These are phyloP conservation scores for Eremochloa ophiuroides DNA, from an alignment of 176 grass and related monocot genomes.

Conservation along the genomic window DNA sequence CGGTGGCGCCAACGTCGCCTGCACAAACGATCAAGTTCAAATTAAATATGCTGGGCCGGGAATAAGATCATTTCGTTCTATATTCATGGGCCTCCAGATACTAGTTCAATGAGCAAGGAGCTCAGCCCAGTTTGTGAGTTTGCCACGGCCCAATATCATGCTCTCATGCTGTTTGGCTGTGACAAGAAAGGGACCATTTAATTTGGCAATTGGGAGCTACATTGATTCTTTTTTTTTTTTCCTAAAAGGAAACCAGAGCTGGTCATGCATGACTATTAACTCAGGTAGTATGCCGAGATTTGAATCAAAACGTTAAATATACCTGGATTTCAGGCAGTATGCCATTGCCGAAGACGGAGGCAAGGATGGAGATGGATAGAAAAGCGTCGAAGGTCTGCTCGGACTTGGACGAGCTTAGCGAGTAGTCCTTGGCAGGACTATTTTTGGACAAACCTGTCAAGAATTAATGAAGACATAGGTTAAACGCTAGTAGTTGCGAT, in stretches of 20 bases:
- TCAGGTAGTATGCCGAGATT: neutral
- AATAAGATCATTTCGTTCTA: no score
- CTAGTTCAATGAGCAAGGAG: neutral
- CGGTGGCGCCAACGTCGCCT: conserved; percentile 94
- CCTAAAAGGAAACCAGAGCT: neutral
- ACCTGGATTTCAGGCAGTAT: conserved; percentile 99
- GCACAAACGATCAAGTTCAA: conserved; percentile 20
- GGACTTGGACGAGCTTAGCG: conserved; percentile 61
- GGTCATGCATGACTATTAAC: neutral
- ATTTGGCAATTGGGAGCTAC: neutral
- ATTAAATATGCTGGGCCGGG: neutral
- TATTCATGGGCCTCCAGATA: neutral
- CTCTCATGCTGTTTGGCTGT: neutral
- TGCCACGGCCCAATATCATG: neutral
- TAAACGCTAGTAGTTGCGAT: neutral
- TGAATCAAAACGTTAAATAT: neutral
- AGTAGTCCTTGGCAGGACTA: conserved; percentile 66
- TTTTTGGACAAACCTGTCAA: conserved; percentile 58
- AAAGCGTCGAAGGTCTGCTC: conserved; percentile 64
- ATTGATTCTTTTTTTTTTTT: neutral
- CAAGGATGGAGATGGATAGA: conserved; percentile 89
- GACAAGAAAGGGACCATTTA: neutral
- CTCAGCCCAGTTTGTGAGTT: neutral
- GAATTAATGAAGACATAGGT: neutral
- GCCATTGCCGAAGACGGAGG: conserved; percentile 86